These are phyloP conservation scores for Fomitopsis schrenkii DNA, from an alignment of 1,284 basidiomycete genomes.

Conservation along the genomic window DNA sequence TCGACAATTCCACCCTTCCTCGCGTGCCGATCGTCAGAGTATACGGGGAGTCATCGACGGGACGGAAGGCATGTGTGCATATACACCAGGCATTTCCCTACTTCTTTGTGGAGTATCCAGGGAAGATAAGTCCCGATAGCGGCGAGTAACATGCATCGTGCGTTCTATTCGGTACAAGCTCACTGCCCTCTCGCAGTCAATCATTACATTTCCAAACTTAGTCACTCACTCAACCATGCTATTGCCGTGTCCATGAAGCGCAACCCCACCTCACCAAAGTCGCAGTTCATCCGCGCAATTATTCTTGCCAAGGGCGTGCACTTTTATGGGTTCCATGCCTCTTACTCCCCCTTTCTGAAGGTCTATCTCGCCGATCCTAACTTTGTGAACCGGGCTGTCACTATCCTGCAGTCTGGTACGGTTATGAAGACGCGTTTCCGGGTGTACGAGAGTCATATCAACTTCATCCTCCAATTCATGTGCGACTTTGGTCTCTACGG, in stretches of 20 bases:
- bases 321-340: constrained; percentile 93
- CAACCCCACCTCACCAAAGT: constrained; percentile 49
- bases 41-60: constrained; percentile 79
- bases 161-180: background rate
- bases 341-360: constrained; percentile 88
- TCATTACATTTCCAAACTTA: constrained; percentile 62
- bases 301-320: constrained; percentile 91
- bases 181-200: constrained; percentile 45
- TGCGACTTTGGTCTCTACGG: constrained; percentile 95
- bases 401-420: constrained; percentile 76
- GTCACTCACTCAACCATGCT: constrained; percentile 73
- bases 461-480: constrained; percentile 89
- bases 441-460: constrained; percentile 89
- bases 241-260: constrained; percentile 70
- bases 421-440: constrained; percentile 77
- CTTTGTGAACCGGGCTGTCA: constrained; percentile 62
- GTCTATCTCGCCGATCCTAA: constrained; percentile 75
- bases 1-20: constrained; percentile 61
- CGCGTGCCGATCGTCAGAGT: constrained; percentile 81
- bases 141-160: constrained; percentile 30
- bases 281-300: constrained; percentile 66
- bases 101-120: constrained; percentile 70
- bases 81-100: constrained; percentile 88
- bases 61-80: constrained; percentile 83
- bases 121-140: constrained; percentile 45